Percentiles rank a stretch among this genome's conserved stretches.
These are phyloP conservation scores for Alternaria sp. DNA, from an alignment of 2,329 filamentous ascomycete genomes.

Conservation along the genomic window DNA sequence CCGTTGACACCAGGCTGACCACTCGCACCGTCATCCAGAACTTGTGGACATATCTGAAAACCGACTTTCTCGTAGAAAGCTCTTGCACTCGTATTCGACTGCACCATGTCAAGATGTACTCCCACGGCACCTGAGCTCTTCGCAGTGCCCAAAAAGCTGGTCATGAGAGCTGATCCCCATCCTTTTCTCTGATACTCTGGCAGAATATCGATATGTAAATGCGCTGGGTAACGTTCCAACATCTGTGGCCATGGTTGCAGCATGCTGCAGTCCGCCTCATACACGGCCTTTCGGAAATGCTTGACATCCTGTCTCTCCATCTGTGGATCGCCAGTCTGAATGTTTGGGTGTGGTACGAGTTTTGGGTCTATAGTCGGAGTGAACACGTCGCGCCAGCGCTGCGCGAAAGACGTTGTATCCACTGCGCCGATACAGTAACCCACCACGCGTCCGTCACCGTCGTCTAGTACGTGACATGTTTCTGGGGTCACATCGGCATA, in stretches of 20 bases:
- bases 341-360: conserved; percentile 24
- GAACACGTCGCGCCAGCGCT: conserved; percentile 40
- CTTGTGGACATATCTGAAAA: conserved; percentile 30
- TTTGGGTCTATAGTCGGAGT: conserved; percentile 31
- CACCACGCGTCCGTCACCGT: conserved; percentile 41
- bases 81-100: conserved; percentile 37
- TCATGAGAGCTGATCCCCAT: conserved; percentile 41
- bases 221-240: conserved; percentile 43
- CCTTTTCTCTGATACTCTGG: conserved; percentile 45
- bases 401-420: conserved; percentile 36
- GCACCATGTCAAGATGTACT: conserved; percentile 50
- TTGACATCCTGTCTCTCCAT: conserved; percentile 33
- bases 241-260: conserved; percentile 26
- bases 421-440: conserved; percentile 51
- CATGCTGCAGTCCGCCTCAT: conserved; percentile 36
- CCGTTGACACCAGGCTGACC: conserved; percentile 35
- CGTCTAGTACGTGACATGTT: conserved; percentile 49
- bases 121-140: conserved; percentile 36
- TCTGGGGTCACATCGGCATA: conserved; percentile 41
- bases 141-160: conserved; percentile 31
- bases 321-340: conserved; percentile 8
- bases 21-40: conserved; percentile 40
- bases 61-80: conserved; percentile 42
- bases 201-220: conserved; percentile 51
- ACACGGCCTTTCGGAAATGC: conserved; percentile 26